Base-by-base conservation (phyloP, 2,329 filamentous ascomycete species). In the Epichloe elymi region DNA sequence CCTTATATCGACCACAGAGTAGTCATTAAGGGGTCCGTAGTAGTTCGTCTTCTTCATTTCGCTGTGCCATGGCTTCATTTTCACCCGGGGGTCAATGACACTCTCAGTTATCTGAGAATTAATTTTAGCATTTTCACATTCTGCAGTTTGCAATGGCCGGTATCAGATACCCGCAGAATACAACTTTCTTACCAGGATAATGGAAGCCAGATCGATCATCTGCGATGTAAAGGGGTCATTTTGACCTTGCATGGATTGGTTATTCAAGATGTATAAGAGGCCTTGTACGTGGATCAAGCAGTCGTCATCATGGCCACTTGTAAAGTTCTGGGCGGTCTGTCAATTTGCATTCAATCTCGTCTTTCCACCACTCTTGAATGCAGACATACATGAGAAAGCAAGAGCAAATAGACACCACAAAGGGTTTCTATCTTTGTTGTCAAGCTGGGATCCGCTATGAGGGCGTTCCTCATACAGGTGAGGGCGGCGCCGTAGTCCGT, bases 391-490 rank as follows among this genome's bases (percentile, higher is more conserved):
- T 53, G n/a, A 45, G 30, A 58, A 54, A 70, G 60, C 59, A 67
- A 64, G 17, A 68, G 54, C 8, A 70, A 51, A 49, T 69, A 69
- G 5, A 69, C 62, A 5, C 66, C 63, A 15, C 65, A 67, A 37
- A 69, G 59, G 0, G 66, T 68, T 17, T 69, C 66, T 0, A 59
- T 53, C 3, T 62, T 61, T 7, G 54, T 53, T 4, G 60, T 60
- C 19, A 58, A 60, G 0, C 38, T 50, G 0, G 66, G 62, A 10
- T 67, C 58, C 23, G 55, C 53, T 1, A 69, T 44, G 19, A 69
- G 55, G 1, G 57, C 54, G 8, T 54, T 59, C 20, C 51, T 49
- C 46, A 49, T 49, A 36, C 51, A 52, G 7, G 41, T 42, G 11
- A 69, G 53, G 0, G 66, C 66, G 4, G 58, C 54, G 2, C 58